A percentile compares a stretch with the other conserved stretches of the same genome.
phyloP scores from a whole-genome alignment of 768 basidiomycete genomes.

The Phylloporus sp. region DNA sequence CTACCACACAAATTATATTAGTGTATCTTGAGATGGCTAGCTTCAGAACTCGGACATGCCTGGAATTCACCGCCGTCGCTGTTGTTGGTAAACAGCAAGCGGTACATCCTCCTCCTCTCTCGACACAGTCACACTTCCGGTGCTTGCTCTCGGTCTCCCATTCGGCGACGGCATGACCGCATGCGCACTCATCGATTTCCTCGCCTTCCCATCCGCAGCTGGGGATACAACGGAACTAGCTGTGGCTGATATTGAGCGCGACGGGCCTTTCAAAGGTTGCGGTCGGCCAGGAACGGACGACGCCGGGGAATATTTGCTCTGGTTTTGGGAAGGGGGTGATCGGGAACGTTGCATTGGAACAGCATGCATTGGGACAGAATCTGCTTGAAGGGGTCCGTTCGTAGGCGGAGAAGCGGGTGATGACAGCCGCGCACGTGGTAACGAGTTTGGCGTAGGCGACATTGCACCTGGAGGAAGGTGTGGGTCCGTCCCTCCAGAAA shows the following conservation, averaged over 20 bases:
- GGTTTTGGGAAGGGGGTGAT: slow-evolving; percentile 48
- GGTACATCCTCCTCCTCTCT: slow-evolving; percentile 74
- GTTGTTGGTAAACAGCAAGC: slow-evolving; percentile 74
- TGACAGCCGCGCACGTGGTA: slow-evolving; percentile 22
- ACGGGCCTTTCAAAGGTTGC: slow-evolving; percentile 38
- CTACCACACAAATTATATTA: slow-evolving; percentile 10
- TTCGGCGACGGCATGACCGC: slow-evolving; percentile 39
- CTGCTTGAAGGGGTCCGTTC: slow-evolving; percentile 15
- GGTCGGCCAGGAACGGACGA: slow-evolving; percentile 21
- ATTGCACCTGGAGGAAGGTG: slow-evolving; percentile 59
- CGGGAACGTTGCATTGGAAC: slow-evolving; percentile 40
- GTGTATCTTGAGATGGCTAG: not conserved
- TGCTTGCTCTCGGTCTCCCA: slow-evolving; percentile 39
- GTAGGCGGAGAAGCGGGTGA: slow-evolving; percentile 34
- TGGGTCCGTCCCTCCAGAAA: slow-evolving; percentile 29
- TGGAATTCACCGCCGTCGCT: slow-evolving; percentile 45
- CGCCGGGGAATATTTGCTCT: slow-evolving; percentile 34
- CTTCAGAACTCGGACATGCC: slow-evolving; percentile 13
- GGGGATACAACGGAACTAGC: slow-evolving; percentile 37
- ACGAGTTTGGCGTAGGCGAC: slow-evolving; percentile 31
- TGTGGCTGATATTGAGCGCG: slow-evolving; percentile 71
- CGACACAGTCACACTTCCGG: slow-evolving; percentile 29
- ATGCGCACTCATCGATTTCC: slow-evolving; percentile 65
- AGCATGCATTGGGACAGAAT: slow-evolving; percentile 25
- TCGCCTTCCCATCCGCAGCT: slow-evolving; percentile 46